Evolutionary conservation across 139 green algal genomes (phyloP).

Genomic region (Chloropicon primus): DNA sequence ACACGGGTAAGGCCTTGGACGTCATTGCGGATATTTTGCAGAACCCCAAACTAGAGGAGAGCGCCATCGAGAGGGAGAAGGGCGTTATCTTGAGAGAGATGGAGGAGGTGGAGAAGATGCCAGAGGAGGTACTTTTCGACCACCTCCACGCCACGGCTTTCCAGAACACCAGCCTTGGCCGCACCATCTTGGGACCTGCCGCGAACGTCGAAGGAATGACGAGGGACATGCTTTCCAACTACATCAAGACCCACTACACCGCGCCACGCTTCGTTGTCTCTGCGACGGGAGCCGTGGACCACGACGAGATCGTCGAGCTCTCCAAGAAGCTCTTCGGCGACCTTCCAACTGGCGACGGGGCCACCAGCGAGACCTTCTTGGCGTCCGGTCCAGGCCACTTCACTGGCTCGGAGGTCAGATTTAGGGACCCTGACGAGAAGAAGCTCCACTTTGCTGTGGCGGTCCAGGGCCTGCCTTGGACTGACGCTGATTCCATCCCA

Average conservation of each 20-base stretch:
- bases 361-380: conserved; percentile 30
- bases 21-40: conserved; percentile 95
- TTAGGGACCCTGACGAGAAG: conserved; percentile 77
- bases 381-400: conserved; percentile 69
- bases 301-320: conserved; percentile 77
- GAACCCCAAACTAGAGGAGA: conserved; percentile 74
- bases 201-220: conserved; percentile 84
- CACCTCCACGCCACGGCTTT: conserved; percentile 98
- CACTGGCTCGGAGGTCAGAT: conserved; percentile 87
- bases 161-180: conserved; percentile 82
- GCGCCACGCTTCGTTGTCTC: conserved; percentile 64
- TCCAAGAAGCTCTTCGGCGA: conserved; percentile 44
- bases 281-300: conserved; percentile 84
- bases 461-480: conserved; percentile 74
- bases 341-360: conserved; percentile 33
- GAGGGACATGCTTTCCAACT: conserved; percentile 72
- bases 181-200: conserved; percentile 89
- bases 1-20: conserved; percentile 77
- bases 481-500: conserved; percentile 85
- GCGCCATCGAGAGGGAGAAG: conserved; percentile 76
- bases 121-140: conserved; percentile 89
- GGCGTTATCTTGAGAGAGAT: conserved; percentile 94
- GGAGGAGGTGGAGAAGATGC: conserved; percentile 76
- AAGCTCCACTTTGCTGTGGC: conserved; percentile 71
- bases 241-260: conserved; percentile 95